Percentiles rank a stretch among this genome's conserved stretches.
These are phyloP conservation scores for Lyophyllum shimeji DNA, from an alignment of 768 basidiomycete species.

Conservation along the genomic window DNA sequence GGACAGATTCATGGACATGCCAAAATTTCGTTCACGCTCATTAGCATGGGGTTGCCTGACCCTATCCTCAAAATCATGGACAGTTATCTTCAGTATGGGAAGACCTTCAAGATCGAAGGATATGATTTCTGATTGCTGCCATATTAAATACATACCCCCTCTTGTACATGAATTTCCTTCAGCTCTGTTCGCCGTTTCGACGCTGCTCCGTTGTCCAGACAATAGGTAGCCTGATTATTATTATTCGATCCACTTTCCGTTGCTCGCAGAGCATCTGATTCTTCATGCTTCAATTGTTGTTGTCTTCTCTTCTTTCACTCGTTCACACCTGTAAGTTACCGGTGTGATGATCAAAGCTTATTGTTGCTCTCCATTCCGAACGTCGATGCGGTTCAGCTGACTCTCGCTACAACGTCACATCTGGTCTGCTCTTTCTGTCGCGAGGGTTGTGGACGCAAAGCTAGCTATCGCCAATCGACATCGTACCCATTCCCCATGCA, in stretches of 20 bases:
- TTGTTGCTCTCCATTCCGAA: too few species aligned
- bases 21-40: conserved; percentile 89
- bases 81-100: conserved; percentile 85
- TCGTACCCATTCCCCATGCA: not conserved
- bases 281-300: not conserved
- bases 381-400: too few species aligned
- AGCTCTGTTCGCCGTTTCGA: not conserved
- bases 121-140: conserved; percentile 61
- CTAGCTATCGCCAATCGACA: too few species aligned
- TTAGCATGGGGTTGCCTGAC: conserved; percentile 93
- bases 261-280: not conserved
- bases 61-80: conserved; percentile 92
- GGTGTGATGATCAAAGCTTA: too few species aligned
- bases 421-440: too few species aligned
- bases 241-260: not conserved
- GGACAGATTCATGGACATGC: conserved; percentile 91
- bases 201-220: not conserved
- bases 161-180: conserved; percentile 7
- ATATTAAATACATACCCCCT: conserved; percentile 5
- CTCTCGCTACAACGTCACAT: too few species aligned
- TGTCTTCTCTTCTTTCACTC: too few species aligned
- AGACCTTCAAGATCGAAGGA: conserved; percentile 85
- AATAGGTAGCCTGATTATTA: not conserved
- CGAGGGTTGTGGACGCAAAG: too few species aligned
- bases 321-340: too few species aligned